Conservation (phyloP, 108 stramenopile genomes). For the Cyclotella atomus region DNA sequence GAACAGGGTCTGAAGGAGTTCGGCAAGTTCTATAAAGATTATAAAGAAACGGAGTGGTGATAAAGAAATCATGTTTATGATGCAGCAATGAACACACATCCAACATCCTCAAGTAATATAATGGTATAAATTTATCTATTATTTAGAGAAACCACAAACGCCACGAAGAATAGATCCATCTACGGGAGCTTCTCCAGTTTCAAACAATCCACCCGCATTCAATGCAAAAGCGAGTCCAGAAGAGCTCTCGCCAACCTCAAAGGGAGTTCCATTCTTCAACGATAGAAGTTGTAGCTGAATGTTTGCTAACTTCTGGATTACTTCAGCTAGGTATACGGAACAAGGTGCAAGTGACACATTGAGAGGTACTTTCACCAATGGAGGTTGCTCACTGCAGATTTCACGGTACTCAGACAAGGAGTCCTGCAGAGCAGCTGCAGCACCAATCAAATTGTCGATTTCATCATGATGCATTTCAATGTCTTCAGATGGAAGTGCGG, state of each 20-base stretch:
- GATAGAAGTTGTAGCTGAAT: conserved; percentile 37
- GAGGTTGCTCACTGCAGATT: not conserved
- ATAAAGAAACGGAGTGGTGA: conserved; percentile 86
- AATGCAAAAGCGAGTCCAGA: conserved; percentile 23
- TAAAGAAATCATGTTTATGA: not conserved
- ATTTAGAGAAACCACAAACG: conserved; percentile 22
- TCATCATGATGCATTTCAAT: conserved; percentile 21
- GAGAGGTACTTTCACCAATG: conserved; percentile 19
- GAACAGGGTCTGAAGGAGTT: conserved; percentile 44
- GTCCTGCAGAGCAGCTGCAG: conserved; percentile 22
- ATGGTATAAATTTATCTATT: not conserved
- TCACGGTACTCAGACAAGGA: conserved; percentile 5
- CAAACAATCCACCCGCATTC: conserved; percentile 29
- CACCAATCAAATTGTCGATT: conserved; percentile 30
- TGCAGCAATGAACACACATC: no score
- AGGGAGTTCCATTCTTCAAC: conserved; percentile 20
- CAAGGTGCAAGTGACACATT: conserved; percentile 15
- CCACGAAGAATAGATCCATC: conserved; percentile 35
- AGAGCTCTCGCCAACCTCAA: conserved; percentile 4
- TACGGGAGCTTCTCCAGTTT: not conserved
- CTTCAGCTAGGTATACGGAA: conserved; percentile 21
- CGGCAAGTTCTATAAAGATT: conserved; percentile 90
- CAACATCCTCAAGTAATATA: no score
- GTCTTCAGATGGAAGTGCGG: conserved; percentile 4
- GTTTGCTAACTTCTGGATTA: conserved; percentile 12